Conservation (phyloP, 1,284 basidiomycete genomes). For the Paramarasmius palmivorus region DNA sequence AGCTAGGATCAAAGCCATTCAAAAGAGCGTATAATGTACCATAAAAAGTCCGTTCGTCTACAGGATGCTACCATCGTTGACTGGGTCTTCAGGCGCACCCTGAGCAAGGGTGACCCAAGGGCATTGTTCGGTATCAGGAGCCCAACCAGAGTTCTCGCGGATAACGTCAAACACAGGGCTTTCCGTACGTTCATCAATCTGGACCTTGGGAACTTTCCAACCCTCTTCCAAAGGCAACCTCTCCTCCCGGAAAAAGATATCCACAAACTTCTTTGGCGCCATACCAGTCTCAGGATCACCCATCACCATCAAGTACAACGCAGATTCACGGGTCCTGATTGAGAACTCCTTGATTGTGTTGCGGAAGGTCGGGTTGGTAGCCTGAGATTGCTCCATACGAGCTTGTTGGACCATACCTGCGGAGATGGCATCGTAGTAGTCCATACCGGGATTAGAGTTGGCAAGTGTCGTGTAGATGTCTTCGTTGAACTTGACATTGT, state of each 20-base stretch:
- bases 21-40: too few species aligned
- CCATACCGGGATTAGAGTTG: constrained; percentile 21
- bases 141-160: background rate
- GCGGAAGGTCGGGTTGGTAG: constrained; percentile 15
- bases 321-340: constrained; percentile 15
- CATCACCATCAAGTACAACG: constrained; percentile 22
- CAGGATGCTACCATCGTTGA: constrained; percentile 2
- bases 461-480: constrained; percentile 19
- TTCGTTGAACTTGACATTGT: constrained; percentile 21
- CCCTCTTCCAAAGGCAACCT: constrained; percentile 2
- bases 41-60: too few species aligned
- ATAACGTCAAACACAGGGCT: background rate
- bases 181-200: background rate
- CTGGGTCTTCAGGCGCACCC: constrained; percentile 1
- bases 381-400: constrained; percentile 13
- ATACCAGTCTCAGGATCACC: constrained; percentile 18
- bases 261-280: constrained; percentile 22
- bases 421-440: constrained; percentile 21
- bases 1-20: too few species aligned
- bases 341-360: constrained; percentile 19
- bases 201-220: background rate
- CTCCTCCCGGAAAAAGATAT: constrained; percentile 1
- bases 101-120: constrained; percentile 1
- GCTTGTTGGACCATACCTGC: constrained; percentile 16
- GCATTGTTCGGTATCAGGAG: background rate